Evolutionary conservation across 305 asterid genomes (phyloP).

Genomic region (Petunia hybrid): DNA sequence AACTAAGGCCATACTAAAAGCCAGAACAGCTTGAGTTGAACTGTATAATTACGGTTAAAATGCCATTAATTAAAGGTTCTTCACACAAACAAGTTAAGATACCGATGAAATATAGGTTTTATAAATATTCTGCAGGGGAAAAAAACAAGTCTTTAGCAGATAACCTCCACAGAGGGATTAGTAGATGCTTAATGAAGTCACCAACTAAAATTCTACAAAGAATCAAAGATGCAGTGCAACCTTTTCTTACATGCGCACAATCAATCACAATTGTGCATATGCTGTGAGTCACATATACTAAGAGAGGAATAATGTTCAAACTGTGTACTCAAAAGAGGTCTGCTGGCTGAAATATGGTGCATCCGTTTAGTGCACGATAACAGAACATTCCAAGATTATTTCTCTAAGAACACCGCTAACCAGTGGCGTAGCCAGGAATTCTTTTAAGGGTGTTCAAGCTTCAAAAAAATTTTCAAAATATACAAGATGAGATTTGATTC

Average conservation of each 20-base stretch:
- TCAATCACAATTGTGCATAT: slow-evolving; percentile 1
- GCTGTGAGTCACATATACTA: slow-evolving; percentile 25
- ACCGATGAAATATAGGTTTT: neutral
- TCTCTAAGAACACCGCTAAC: no score
- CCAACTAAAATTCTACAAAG: slow-evolving; percentile 13
- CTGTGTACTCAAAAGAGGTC: no score
- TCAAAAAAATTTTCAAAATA: no score
- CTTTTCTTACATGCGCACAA: slow-evolving; percentile 12
- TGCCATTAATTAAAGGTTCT: slow-evolving; percentile 12
- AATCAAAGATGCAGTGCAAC: neutral
- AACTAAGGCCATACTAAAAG: neutral
- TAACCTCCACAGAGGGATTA: neutral
- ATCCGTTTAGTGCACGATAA: no score
- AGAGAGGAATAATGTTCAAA: no score
- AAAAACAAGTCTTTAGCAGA: neutral
- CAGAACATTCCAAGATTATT: no score
- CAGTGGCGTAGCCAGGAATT: no score
- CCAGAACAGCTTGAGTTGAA: slow-evolving; percentile 7
- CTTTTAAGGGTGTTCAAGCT: no score
- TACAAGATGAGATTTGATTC: no score
- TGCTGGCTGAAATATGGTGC: no score
- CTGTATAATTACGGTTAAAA: neutral
- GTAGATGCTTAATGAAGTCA: slow-evolving; percentile 17
- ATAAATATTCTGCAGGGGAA: slow-evolving; percentile 14
- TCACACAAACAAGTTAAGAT: neutral